A percentile compares a stretch with the other conserved stretches of the same genome.
Evolutionary conservation across 768 basidiomycete species (phyloP).

Genomic region (Lactifluus hygrophoroides): DNA sequence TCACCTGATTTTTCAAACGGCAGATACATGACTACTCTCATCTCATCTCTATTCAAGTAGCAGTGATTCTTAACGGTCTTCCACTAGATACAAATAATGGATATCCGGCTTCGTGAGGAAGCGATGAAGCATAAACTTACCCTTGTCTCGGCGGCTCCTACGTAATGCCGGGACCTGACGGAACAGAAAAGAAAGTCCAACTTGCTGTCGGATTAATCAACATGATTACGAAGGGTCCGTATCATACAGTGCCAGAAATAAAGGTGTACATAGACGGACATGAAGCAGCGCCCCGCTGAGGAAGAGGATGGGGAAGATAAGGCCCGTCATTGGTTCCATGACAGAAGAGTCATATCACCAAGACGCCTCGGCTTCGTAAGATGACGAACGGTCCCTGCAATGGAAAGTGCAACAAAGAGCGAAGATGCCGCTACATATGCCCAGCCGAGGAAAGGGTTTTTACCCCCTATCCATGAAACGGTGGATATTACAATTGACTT

Average conservation of each 20-base stretch:
- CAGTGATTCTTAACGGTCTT: neutral
- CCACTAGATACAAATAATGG: neutral
- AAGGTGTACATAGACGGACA: conserved; percentile 5
- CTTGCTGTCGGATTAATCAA: neutral
- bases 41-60: neutral
- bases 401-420: conserved; percentile 79
- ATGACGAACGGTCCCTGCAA: conserved; percentile 87
- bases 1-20: neutral
- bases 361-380: conserved; percentile 86
- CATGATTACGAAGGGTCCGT: neutral
- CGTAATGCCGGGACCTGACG: no score
- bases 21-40: neutral
- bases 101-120: neutral
- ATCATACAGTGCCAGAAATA: neutral
- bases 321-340: conserved; percentile 60
- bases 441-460: conserved; percentile 98
- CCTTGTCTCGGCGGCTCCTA: neutral
- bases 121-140: neutral
- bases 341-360: conserved; percentile 80
- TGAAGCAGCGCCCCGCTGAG: neutral
- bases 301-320: neutral
- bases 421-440: conserved; percentile 87
- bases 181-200: neutral
- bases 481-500: conserved; percentile 97
- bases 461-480: conserved; percentile 97